Evolutionary conservation across 192 early-diverging fungal species (phyloP).

Genomic region (Cetraspora pellucida): DNA sequence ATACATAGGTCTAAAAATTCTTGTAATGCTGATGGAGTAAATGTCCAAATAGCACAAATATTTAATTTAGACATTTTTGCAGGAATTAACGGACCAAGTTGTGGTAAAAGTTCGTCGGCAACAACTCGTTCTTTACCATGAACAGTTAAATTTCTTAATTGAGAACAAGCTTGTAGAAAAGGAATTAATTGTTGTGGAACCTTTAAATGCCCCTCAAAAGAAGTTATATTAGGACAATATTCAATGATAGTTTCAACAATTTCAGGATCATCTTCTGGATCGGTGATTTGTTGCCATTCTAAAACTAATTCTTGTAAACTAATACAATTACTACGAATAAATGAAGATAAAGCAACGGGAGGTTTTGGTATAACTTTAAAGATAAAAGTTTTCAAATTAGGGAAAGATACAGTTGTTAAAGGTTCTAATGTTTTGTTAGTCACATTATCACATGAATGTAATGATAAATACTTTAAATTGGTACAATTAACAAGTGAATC

Average conservation of each 20-base stretch:
- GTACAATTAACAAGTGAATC: neutral
- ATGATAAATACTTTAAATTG: constrained; percentile 9
- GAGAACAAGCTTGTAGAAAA: neutral
- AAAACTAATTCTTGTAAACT: constrained; percentile 10
- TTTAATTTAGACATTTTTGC: neutral
- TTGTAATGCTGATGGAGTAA: neutral
- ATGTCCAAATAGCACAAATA: constrained; percentile 18
- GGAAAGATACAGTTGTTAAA: constrained; percentile 2
- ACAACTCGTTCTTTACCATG: constrained; percentile 8
- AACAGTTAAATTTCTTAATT: neutral
- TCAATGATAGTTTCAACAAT: constrained; percentile 11
- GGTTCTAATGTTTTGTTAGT: neutral
- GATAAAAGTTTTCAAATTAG: constrained; percentile 1
- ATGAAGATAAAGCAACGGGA: neutral
- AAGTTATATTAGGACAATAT: constrained; percentile 2
- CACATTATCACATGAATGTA: constrained; percentile 17
- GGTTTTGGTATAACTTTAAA: constrained; percentile 9
- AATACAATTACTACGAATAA: neutral
- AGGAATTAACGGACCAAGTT: neutral
- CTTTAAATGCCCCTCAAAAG: constrained; percentile 11
- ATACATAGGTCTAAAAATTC: constrained; percentile 1
- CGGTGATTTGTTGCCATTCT: neutral
- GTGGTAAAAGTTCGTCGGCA: constrained; percentile 3
- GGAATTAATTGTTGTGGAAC: constrained; percentile 1
- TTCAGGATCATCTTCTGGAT: neutral